Evolutionary conservation across 129 eudicot genomes (phyloP).

Genomic region (Solidago caesia): DNA sequence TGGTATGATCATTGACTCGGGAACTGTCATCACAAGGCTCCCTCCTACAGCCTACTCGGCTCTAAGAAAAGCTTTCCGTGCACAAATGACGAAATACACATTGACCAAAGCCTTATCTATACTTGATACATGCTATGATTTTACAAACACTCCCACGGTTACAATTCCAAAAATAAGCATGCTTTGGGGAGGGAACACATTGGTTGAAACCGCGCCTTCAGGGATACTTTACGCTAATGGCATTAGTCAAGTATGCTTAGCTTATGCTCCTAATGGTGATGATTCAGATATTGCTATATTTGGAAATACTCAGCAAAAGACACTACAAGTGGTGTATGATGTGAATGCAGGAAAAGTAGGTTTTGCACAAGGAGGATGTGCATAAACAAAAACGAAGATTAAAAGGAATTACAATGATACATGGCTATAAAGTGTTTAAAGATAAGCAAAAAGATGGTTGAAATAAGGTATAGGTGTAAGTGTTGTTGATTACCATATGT

Average conservation of each 20-base stretch:
- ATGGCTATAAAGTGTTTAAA: neutral
- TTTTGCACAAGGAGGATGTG: slow-evolving; percentile 67
- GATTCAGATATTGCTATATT: slow-evolving; percentile 44
- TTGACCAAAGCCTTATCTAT: slow-evolving; percentile 46
- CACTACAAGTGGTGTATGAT: slow-evolving; percentile 67
- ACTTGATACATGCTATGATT: slow-evolving; percentile 78
- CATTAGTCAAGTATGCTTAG: slow-evolving; percentile 47
- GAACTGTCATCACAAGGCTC: slow-evolving; percentile 76
- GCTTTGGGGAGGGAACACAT: slow-evolving; percentile 44
- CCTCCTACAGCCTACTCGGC: slow-evolving; percentile 66
- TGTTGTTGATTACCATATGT: slow-evolving; percentile 23
- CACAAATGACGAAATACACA: slow-evolving; percentile 53
- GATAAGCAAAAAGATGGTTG: slow-evolving; percentile 18
- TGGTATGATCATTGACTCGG: slow-evolving; percentile 80
- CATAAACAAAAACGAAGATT: slow-evolving; percentile 18
- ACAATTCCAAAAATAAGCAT: slow-evolving; percentile 45
- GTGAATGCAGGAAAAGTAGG: slow-evolving; percentile 74
- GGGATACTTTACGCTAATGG: slow-evolving; percentile 40
- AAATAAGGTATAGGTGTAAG: slow-evolving; percentile 31
- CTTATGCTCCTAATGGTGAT: slow-evolving; percentile 63
- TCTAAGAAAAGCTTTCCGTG: slow-evolving; percentile 44
- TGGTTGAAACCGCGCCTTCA: slow-evolving; percentile 25
- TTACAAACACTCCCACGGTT: slow-evolving; percentile 41
- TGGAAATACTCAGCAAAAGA: slow-evolving; percentile 77
- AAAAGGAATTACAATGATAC: neutral